Evolutionary conservation across 2,329 filamentous ascomycete genomes (phyloP).

Genomic region (Albophoma yamanashiensis): DNA sequence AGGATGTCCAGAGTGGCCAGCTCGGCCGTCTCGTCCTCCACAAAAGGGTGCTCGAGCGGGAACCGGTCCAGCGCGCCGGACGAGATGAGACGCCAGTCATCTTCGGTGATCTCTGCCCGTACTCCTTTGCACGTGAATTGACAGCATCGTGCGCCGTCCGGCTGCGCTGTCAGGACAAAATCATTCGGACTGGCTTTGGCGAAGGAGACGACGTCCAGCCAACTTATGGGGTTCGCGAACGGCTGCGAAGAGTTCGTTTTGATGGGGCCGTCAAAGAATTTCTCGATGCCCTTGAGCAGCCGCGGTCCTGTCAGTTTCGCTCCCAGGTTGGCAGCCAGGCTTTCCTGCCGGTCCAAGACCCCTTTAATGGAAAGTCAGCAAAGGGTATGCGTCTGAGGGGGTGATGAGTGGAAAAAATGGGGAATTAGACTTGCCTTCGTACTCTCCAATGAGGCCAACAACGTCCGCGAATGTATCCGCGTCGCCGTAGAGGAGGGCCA

Average conservation of each 20-base stretch:
- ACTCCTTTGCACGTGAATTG: constrained; percentile 75
- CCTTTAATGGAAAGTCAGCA: constrained; percentile 29
- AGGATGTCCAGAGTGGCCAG: constrained; percentile 74
- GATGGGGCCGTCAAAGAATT: constrained; percentile 74
- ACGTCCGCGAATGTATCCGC: constrained; percentile 63
- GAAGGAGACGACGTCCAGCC: constrained; percentile 80
- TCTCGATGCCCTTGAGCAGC: constrained; percentile 75
- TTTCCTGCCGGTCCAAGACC: constrained; percentile 76
- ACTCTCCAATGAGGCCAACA: constrained; percentile 62
- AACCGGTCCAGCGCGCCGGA: constrained; percentile 72
- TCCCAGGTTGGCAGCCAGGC: constrained; percentile 74
- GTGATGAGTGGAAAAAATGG: too few species aligned
- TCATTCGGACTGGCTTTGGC: constrained; percentile 70
- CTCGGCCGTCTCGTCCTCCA: constrained; percentile 80
- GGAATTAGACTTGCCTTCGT: constrained; percentile 46
- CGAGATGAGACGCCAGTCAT: constrained; percentile 76
- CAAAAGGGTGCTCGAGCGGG: constrained; percentile 68
- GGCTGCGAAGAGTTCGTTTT: constrained; percentile 41
- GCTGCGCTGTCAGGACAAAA: constrained; percentile 59
- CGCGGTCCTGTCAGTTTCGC: constrained; percentile 75
- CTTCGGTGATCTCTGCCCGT: constrained; percentile 75
- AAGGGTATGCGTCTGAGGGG: not conserved
- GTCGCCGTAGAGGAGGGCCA: constrained; percentile 43
- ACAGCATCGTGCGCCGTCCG: constrained; percentile 61
- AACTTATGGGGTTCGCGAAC: constrained; percentile 55